Evolutionary conservation across 1,139 yeast species (phyloP), one percentile per base, ranked within the genome.

Genomic region (Taphrina communis): DNA sequence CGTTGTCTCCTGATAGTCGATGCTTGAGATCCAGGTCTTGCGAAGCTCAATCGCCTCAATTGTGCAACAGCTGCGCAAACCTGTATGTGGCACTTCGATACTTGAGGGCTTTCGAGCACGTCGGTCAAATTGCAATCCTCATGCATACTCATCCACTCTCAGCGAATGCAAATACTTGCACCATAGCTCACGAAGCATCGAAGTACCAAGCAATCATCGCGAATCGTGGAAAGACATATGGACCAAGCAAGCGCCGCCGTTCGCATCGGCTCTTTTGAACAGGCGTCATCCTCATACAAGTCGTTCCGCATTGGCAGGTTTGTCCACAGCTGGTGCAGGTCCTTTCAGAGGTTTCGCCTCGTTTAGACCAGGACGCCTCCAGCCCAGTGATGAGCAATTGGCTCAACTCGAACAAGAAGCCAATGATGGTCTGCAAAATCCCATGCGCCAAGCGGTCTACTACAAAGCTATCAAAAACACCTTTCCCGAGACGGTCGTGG

Each of bases 401-500:
- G 19, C 53, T 5, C 62, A 46, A 31, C 42, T 58, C 19, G 62
- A 58, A 17, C 62, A 44, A 58, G 62, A 42, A 8, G 62, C 62
- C 21, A 58, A 58, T 25, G 41, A 46, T 19, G 21, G 46, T 21
- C 42, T 58, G 8, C 53, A 42, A 42, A 44, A 58, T 31, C 52
- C 62, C n/a, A 44, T 44, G 42, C 62, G 62, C 11, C 99, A 94
- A 78, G 92, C 95, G 0, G 88, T 86, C 70, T 93, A 94, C 75
- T 94, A 94, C 80, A 82, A 86, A 31, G 80, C 93, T 68, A 78
- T 94, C 73, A 85, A 85, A 69, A 84, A 93, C 65, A 89, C 89
- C 78, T 93, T 92, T 76, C 98, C 99, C 11, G 97, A 92, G 73
- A 87, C 94, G 69, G 97, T 94, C 7, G 92, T 92, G 8, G 89